phyloP scores from a whole-genome alignment of 2,329 filamentous ascomycete genomes.

The Sclerotiophoma versabilis region DNA sequence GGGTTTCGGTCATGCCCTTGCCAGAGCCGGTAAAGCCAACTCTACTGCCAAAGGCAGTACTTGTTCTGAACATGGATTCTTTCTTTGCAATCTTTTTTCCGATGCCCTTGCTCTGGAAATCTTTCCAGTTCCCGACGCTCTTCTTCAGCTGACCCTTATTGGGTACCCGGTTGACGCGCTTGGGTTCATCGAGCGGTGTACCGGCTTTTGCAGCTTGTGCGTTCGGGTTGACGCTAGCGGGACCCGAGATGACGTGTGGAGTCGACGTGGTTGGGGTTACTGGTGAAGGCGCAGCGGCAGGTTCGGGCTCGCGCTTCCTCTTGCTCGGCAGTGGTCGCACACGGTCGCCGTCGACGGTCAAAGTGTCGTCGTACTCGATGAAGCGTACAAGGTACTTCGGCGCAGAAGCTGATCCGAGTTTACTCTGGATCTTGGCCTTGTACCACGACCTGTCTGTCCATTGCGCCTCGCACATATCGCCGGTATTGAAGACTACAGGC shows the following conservation, averaged over 20 bases:
- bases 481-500: constrained; percentile 75
- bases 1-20: constrained; percentile 93
- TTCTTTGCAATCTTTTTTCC: constrained; percentile 77
- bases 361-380: constrained; percentile 90
- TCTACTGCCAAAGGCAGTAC: constrained; percentile 83
- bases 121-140: constrained; percentile 92
- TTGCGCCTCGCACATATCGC: constrained; percentile 88
- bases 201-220: constrained; percentile 68
- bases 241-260: constrained; percentile 67
- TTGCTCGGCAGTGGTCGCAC: constrained; percentile 48
- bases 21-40: constrained; percentile 97
- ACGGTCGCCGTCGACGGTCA: constrained; percentile 66
- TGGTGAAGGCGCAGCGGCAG: constrained; percentile 61
- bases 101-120: constrained; percentile 78
- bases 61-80: constrained; percentile 96
- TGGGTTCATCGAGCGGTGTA: constrained; percentile 68
- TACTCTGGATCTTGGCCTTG: constrained; percentile 88
- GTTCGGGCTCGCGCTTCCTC: constrained; percentile 83
- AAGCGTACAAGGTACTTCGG: constrained; percentile 96
- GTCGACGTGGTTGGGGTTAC: constrained; percentile 49
- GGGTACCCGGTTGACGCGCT: constrained; percentile 79
- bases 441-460: constrained; percentile 94
- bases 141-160: constrained; percentile 91
- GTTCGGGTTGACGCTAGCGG: constrained; percentile 71
- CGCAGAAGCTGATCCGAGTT: constrained; percentile 88